Evolutionary conservation across 768 basidiomycete species (phyloP).

Genomic region (Boletus patriciae): DNA sequence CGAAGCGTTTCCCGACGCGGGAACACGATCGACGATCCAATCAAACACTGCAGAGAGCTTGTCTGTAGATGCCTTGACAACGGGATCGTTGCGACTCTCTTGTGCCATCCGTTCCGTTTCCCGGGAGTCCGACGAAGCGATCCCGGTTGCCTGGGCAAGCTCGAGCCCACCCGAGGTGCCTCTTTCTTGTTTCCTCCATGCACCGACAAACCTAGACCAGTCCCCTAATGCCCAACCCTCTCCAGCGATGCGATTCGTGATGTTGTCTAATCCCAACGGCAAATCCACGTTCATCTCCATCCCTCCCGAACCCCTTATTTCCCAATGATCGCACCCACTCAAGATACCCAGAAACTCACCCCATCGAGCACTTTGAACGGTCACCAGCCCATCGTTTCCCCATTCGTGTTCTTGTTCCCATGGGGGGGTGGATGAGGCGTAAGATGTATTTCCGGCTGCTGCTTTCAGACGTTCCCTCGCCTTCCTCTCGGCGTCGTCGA

Average conservation of each 20-base stretch:
- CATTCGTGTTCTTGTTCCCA: conserved; percentile 57
- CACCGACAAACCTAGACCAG: conserved; percentile 61
- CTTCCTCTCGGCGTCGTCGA: conserved; percentile 78
- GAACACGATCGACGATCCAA: conserved; percentile 75
- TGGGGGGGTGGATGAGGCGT: conserved; percentile 31
- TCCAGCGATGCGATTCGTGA: conserved; percentile 36
- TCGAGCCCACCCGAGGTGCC: conserved; percentile 36
- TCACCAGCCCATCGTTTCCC: conserved; percentile 93
- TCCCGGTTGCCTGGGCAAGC: conserved; percentile 24
- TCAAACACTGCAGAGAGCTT: conserved; percentile 74
- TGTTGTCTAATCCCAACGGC: conserved; percentile 48
- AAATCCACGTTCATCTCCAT: conserved; percentile 64
- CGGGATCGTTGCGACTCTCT: conserved; percentile 47
- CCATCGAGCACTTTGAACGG: conserved; percentile 91
- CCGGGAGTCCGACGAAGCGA: conserved; percentile 7
- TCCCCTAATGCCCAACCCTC: conserved; percentile 50
- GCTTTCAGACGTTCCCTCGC: conserved; percentile 48
- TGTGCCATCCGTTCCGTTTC: conserved; percentile 25
- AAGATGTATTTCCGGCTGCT: conserved; percentile 1
- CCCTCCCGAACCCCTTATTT: conserved; percentile 86
- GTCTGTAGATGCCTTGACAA: conserved; percentile 67
- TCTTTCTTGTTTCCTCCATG: conserved; percentile 59
- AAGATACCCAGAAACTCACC: conserved; percentile 92
- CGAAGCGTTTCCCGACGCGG: conserved; percentile 31
- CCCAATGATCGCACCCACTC: conserved; percentile 95